Conservation (phyloP, 345 rosid genomes). For the Gossypium ekmanianum region DNA sequence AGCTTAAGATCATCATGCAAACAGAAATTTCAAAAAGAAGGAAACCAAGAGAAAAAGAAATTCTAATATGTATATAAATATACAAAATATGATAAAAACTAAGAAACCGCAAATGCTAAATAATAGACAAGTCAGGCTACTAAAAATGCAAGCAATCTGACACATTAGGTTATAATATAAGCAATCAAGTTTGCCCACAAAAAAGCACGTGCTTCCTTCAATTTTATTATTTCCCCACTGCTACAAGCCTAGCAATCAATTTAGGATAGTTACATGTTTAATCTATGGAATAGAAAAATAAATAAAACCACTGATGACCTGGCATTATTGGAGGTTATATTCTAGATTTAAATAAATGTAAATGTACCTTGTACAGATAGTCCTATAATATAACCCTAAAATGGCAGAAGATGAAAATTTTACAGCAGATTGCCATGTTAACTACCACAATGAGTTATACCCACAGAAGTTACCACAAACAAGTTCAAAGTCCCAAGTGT, state of each 20-base stretch:
- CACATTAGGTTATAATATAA: background rate
- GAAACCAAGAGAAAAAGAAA: background rate
- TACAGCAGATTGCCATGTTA: background rate
- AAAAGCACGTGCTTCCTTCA: background rate
- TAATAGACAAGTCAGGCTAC: background rate
- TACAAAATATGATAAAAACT: background rate
- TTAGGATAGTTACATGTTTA: background rate
- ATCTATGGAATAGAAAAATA: background rate
- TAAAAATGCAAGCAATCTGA: background rate
- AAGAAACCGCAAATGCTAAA: background rate
- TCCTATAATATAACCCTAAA: background rate
- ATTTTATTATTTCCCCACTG: background rate
- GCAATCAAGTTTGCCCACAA: constrained; percentile 1
- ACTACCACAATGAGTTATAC: background rate
- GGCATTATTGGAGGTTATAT: background rate
- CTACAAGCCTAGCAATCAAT: background rate
- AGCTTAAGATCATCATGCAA: background rate
- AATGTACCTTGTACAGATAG: background rate
- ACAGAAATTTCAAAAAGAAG: background rate
- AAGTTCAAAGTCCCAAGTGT: background rate
- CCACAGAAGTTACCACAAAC: background rate
- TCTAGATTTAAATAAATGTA: background rate
- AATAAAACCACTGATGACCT: background rate
- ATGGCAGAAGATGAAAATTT: background rate
- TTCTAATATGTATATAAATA: background rate